A percentile compares a stretch with the other conserved stretches of the same genome.
These are phyloP conservation scores for Fibroporia radiculosa DNA, from an alignment of 768 basidiomycete species.

Conservation along the genomic window DNA sequence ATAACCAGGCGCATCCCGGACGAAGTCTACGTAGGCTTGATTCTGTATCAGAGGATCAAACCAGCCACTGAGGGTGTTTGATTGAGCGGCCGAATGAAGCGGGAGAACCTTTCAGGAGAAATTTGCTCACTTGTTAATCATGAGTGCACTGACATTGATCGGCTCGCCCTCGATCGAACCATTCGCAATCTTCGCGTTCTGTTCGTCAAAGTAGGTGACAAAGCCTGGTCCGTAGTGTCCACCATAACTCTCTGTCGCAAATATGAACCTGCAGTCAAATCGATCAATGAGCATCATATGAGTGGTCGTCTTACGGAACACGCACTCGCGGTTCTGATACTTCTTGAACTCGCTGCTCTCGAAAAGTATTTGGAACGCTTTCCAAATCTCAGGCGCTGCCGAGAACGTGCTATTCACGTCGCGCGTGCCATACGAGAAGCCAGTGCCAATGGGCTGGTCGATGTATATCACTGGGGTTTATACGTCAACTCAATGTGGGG, in stretches of 20 bases:
- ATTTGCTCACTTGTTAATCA: slow-evolving; percentile 34
- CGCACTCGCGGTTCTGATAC: slow-evolving; percentile 48
- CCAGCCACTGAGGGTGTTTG: slow-evolving; percentile 44
- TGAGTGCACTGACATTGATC: slow-evolving; percentile 48
- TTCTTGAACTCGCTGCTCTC: slow-evolving; percentile 45
- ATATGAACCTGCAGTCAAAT: slow-evolving; percentile 37
- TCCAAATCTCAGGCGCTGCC: slow-evolving; percentile 55
- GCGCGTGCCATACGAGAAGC: slow-evolving; percentile 53
- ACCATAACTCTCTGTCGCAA: slow-evolving; percentile 62
- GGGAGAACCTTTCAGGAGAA: neutral
- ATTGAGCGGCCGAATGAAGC: neutral
- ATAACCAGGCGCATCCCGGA: slow-evolving; percentile 56
- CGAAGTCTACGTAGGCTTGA: slow-evolving; percentile 52
- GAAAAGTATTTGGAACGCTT: slow-evolving; percentile 55
- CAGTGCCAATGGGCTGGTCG: slow-evolving; percentile 61
- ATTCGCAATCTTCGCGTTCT: slow-evolving; percentile 43
- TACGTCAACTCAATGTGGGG: neutral
- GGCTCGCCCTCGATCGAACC: slow-evolving; percentile 40
- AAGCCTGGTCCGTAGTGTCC: slow-evolving; percentile 63
- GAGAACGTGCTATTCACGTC: slow-evolving; percentile 49
- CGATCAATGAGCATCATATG: neutral
- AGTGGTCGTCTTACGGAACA: too few species aligned
- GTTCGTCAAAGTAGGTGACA: slow-evolving; percentile 55
- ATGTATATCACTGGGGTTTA: slow-evolving; percentile 53
- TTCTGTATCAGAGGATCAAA: slow-evolving; percentile 59